Evolutionary conservation across 331 rosid species (phyloP), one percentile per base, ranked within the genome.

Genomic region (Dryas integrifolia): DNA sequence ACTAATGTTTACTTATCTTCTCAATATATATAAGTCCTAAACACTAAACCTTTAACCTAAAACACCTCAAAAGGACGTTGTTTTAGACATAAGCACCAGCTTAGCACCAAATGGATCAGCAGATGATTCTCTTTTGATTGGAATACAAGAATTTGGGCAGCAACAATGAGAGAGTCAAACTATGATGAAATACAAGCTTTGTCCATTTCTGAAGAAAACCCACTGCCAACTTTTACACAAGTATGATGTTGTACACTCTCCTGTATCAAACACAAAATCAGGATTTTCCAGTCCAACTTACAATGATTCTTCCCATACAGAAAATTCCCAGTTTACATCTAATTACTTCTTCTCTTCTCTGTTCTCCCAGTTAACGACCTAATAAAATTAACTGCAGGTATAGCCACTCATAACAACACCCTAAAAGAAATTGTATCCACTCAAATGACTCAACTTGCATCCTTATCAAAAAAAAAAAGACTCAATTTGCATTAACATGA

Each of bases 221-320:
- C 67, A 7, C 2, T 15, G 7, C 26, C 48, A 8, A 40, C 35
- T 40, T 9, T 62, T 40, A 62, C 67, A 40, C 67, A 40, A 62
- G 67, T 62, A 62, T 62, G 26, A 62, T 62, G 65, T 38, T 60
- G 30, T n/a, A 40, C 40, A 15, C 47, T 7, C 67, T 61, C 67
- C 40, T 40, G 8, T 61, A 40, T 62, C 30, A n/a, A n/a, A 40
- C 67, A 61, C 48, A 41, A 24, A 62, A 40, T 41, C 67, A 62
- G 11, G 49, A 62, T n/a, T 16, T 62, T n/a, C 35, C 44, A 0
- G 7, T 39, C 35, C 2, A 62, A 40, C 26, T n/a, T 62, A 62
- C 67, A 6, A 43, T 41, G 49, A 62, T 15, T 35, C 7, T 3
- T 62, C 46, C 16, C 35, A 62, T 7, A 30, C 47, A 3, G 67